phyloP scores from a whole-genome alignment of 1,139 yeast species.

The Kluyveromyces sp. region DNA sequence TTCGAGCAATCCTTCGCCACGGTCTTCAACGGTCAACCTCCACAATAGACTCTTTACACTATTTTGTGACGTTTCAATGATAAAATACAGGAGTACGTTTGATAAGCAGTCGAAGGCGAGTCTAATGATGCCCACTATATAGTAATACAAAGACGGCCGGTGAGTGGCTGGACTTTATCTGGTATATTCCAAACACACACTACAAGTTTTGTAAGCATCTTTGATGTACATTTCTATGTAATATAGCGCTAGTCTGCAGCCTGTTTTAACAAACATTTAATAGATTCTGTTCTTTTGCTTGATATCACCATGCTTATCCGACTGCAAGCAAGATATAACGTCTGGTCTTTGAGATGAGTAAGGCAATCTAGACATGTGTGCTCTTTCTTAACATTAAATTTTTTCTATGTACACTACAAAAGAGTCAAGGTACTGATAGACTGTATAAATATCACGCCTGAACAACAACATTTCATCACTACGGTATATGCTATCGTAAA shows the following conservation, averaged over 20 bases:
- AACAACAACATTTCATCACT: too few species aligned
- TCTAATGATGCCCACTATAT: neutral
- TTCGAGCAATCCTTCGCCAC: slow-evolving; percentile 71
- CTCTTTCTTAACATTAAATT: too few species aligned
- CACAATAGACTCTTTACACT: neutral
- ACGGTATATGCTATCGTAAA: too few species aligned
- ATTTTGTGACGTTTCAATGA: neutral
- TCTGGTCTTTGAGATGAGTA: too few species aligned
- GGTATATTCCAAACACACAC: neutral
- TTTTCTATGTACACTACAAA: too few species aligned
- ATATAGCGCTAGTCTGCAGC: neutral
- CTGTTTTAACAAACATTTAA: neutral
- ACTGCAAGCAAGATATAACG: too few species aligned
- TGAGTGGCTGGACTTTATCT: slow-evolving; percentile 3
- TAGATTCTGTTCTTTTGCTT: neutral
- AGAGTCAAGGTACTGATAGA: too few species aligned
- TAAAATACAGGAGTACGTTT: neutral
- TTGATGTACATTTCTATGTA: neutral
- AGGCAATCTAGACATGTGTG: too few species aligned
- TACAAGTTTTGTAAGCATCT: neutral
- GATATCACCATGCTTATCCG: too few species aligned
- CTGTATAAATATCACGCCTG: too few species aligned
- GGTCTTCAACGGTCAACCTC: slow-evolving; percentile 35
- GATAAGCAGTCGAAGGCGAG: neutral
- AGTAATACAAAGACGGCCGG: too few species aligned